These are phyloP conservation scores for Comarum palustre DNA, from an alignment of 306 rosid genomes.

Conservation along the genomic window DNA sequence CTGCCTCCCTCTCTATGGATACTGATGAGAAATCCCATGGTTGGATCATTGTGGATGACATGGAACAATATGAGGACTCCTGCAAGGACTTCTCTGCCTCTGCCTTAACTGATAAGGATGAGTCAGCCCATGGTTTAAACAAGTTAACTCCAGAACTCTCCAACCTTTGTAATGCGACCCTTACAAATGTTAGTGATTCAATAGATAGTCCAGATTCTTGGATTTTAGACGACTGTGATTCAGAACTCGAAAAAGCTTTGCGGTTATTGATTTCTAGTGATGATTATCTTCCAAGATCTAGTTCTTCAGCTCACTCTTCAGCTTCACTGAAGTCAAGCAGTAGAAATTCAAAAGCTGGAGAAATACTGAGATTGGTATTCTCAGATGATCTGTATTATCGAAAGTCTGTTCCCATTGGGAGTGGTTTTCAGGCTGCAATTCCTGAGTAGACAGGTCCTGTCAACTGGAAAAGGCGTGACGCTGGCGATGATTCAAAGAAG, in stretches of 20 bases:
- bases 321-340: background rate
- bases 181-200: background rate
- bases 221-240: constrained; percentile 9
- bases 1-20: background rate
- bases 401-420: constrained; percentile 42
- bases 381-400: background rate
- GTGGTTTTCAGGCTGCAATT: constrained; percentile 46
- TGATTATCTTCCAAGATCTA: constrained; percentile 15
- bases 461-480: background rate
- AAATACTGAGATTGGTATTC: background rate
- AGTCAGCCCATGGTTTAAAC: constrained; percentile 19
- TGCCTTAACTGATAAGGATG: background rate
- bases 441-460: constrained; percentile 29
- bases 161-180: constrained; percentile 1
- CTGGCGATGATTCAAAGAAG: constrained; percentile 19
- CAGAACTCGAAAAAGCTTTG: background rate
- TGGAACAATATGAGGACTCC: constrained; percentile 10
- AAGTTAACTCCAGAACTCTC: background rate
- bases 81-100: background rate
- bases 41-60: constrained; percentile 6
- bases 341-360: constrained; percentile 15
- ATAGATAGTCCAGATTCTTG: background rate
- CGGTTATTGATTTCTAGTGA: constrained; percentile 1
- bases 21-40: background rate
- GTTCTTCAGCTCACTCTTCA: background rate